Evolutionary conservation across 192 early-diverging fungal genomes (phyloP), one percentile per base, ranked within the genome.

Genomic region (Glomus cerebriforme): DNA sequence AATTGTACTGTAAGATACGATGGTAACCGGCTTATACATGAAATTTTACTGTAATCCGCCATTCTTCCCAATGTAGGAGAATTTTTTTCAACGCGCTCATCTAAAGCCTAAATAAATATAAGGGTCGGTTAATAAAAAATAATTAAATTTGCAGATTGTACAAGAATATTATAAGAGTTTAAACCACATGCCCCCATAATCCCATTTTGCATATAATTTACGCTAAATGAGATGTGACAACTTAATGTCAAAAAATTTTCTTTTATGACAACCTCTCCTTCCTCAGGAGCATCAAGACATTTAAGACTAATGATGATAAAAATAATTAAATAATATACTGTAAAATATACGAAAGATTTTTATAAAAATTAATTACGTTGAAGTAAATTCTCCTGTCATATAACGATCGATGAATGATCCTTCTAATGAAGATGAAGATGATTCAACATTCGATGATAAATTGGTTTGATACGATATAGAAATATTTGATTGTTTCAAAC

Each of bases 1-100:
- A 97, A 99, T 75, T 95, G 87, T 26, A 98, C 87, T 0, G 96
- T 91, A 67, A 99, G 81, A 82, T 99, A 99, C 17, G 86, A 81
- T 0, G 98, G 98, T 39, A 99, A 83, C 3, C 98, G 90, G 7
- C 88, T 91, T 24, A 99, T 93, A 32, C 91, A 86, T 60, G 90
- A 91, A 1, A 82, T 89, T 60, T 93, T 92, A 59, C 86, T 89
- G 81, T 98, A 98, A 35, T 87, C 83, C 1, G 97, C 96, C 10
- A 90, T 90, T 10, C 95, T 89, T 13, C 87, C 90, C 59, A 98
- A 86, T 0, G 94, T 88, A 26, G 91, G 87, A 1, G 97, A 98
- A 68, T 88, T 89, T 86, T 99, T 99, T 84, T 97, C 95, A 45
- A 98, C 87, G 35, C 89, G 89, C 85, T 97, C 91, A 43, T 92